These are phyloP conservation scores for Seiridium unicorne DNA, from an alignment of 2,329 filamentous ascomycete genomes.

Conservation along the genomic window DNA sequence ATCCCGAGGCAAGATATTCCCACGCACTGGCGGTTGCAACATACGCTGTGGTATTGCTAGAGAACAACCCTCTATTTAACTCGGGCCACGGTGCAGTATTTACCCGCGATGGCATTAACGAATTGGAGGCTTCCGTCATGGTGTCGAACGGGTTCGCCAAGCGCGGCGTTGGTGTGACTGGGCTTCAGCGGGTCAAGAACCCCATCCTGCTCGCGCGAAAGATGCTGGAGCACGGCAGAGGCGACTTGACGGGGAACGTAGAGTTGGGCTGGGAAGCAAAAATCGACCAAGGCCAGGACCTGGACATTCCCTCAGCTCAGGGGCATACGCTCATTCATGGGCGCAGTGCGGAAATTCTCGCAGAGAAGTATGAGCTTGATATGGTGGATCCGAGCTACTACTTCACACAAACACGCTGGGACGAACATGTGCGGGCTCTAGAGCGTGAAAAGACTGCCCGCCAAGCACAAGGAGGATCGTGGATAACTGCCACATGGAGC, in stretches of 20 bases:
- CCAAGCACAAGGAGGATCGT: conserved; percentile 15
- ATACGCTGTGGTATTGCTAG: conserved; percentile 71
- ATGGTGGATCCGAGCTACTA: conserved; percentile 71
- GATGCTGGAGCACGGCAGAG: conserved; percentile 67
- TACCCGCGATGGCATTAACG: conserved; percentile 76
- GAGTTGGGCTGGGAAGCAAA: conserved; percentile 15
- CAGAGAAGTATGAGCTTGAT: conserved; percentile 66
- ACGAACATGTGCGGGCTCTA: conserved; percentile 67
- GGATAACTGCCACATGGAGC: conserved; percentile 51
- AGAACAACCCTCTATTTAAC: conserved; percentile 83
- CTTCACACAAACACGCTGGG: conserved; percentile 76
- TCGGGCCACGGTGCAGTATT: conserved; percentile 82
- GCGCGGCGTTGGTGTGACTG: conserved; percentile 74
- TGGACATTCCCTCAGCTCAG: conserved; percentile 56
- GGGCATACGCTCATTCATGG: conserved; percentile 72
- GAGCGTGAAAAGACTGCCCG: conserved; percentile 42
- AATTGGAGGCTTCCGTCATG: conserved; percentile 87
- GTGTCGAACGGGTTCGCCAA: conserved; percentile 72
- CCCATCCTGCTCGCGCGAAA: conserved; percentile 72
- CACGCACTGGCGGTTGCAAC: conserved; percentile 72
- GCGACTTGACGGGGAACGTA: conserved; percentile 45
- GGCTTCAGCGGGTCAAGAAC: conserved; percentile 72
- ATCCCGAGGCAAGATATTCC: conserved; percentile 29
- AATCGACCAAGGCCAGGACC: conserved; percentile 6
- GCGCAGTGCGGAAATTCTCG: conserved; percentile 66